Evolutionary conservation across 345 rosid genomes (phyloP).

Genomic region (Tarenaya hassleriana): DNA sequence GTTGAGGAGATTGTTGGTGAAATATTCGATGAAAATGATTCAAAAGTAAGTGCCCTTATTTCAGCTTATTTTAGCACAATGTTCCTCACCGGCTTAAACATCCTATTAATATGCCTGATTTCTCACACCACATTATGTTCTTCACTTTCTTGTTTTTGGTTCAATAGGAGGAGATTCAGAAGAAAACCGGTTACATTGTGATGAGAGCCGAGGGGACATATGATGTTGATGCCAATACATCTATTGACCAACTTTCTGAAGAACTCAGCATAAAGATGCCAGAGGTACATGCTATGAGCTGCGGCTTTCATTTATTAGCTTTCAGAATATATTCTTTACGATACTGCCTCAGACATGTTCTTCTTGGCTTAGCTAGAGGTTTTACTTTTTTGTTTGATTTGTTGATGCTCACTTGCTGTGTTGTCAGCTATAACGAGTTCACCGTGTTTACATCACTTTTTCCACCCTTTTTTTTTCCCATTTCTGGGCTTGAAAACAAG

Average conservation of each 20-base stretch:
- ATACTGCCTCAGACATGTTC: no score
- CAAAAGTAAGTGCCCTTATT: constrained; percentile 50
- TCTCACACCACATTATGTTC: constrained; percentile 9
- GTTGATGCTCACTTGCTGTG: no score
- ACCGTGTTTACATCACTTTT: no score
- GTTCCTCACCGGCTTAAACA: constrained; percentile 2
- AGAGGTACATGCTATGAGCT: constrained; percentile 49
- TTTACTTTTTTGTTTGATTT: no score
- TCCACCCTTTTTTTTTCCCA: no score
- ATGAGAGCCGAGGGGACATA: constrained; percentile 93
- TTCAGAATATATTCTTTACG: no score
- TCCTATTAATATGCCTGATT: constrained; percentile 1
- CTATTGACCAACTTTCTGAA: constrained; percentile 93
- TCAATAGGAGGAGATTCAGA: constrained; percentile 92
- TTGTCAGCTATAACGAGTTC: no score
- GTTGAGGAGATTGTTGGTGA: constrained; percentile 99
- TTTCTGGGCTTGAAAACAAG: constrained; percentile 9
- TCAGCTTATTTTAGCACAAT: constrained; percentile 11
- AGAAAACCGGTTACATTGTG: constrained; percentile 94
- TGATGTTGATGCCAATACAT: constrained; percentile 96
- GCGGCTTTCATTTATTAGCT: constrained; percentile 7
- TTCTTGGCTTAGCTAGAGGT: no score
- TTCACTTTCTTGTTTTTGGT: constrained; percentile 15
- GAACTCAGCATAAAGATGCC: constrained; percentile 93
- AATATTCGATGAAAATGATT: constrained; percentile 96